A percentile compares a stretch with the other conserved stretches of the same genome.
phyloP scores from a whole-genome alignment of 192 early-diverging fungal species.

The Coemansia sp. region DNA sequence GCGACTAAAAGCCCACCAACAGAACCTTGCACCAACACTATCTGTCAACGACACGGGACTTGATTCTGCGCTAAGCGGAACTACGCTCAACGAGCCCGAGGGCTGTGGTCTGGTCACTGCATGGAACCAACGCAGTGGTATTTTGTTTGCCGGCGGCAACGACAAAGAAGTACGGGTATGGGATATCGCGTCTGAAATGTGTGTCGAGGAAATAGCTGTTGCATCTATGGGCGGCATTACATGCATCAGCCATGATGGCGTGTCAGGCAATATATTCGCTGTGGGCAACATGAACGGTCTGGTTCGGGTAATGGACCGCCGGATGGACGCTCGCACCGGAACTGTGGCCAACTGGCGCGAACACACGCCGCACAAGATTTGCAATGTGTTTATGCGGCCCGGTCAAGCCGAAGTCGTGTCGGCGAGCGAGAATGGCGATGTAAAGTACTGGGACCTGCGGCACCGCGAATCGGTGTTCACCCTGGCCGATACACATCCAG shows the following conservation, averaged over 20 bases:
- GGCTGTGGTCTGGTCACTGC: slow-evolving; percentile 38
- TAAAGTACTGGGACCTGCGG: slow-evolving; percentile 55
- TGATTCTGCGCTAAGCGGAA: neutral
- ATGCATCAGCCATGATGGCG: slow-evolving; percentile 43
- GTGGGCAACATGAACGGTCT: slow-evolving; percentile 45
- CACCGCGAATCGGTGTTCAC: slow-evolving; percentile 23
- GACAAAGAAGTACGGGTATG: slow-evolving; percentile 49
- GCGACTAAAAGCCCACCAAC: neutral
- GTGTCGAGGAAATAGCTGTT: slow-evolving; percentile 44
- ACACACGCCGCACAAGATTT: slow-evolving; percentile 26
- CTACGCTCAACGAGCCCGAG: neutral
- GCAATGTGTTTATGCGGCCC: slow-evolving; percentile 37
- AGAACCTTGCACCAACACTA: neutral
- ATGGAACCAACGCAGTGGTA: slow-evolving; percentile 49
- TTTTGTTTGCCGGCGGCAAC: slow-evolving; percentile 45
- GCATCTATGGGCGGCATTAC: slow-evolving; percentile 44
- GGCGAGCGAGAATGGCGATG: slow-evolving; percentile 36
- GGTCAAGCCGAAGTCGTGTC: slow-evolving; percentile 45
- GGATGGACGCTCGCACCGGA: slow-evolving; percentile 27
- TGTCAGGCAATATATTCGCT: slow-evolving; percentile 39
- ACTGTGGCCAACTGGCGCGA: slow-evolving; percentile 49
- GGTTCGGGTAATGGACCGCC: slow-evolving; percentile 54
- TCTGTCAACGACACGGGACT: neutral
- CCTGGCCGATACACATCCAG: slow-evolving; percentile 30
- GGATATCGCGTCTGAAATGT: slow-evolving; percentile 49